Evolutionary conservation across 2,329 filamentous ascomycete species (phyloP).

Genomic region (Rhinocladiella similis): DNA sequence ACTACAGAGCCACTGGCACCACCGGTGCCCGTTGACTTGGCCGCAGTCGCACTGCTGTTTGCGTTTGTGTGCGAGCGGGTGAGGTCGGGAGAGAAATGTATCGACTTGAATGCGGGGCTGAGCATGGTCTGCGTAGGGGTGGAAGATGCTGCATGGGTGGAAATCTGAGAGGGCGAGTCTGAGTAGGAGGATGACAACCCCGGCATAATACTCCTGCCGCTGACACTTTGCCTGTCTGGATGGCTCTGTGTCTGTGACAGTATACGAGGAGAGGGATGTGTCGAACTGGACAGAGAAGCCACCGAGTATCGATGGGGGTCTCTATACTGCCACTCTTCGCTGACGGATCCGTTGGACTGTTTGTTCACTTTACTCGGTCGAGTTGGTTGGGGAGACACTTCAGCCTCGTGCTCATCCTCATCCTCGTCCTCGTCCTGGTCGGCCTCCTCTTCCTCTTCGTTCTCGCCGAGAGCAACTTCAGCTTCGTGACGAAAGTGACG

Average conservation of each 20-base stretch:
- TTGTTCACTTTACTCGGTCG: constrained; percentile 5
- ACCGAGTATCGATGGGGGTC: constrained; percentile 20
- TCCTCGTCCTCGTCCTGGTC: constrained; percentile 2
- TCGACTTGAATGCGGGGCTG: constrained; percentile 29
- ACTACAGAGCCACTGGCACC: too few relatives aligned
- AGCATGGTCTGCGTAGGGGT: constrained; percentile 25
- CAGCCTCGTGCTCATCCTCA: constrained; percentile 6
- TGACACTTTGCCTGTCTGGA: constrained; percentile 14
- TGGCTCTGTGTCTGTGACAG: constrained; percentile 11
- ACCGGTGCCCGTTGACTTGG: constrained; percentile 4
- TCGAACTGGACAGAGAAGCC: constrained; percentile 17
- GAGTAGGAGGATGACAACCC: constrained; percentile 34
- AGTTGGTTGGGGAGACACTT: constrained; percentile 1
- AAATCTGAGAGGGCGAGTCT: constrained; percentile 37
- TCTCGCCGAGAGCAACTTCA: constrained; percentile 3
- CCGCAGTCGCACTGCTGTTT: constrained; percentile 4
- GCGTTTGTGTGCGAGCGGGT: constrained; percentile 16
- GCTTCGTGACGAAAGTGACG: background rate
- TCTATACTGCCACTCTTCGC: constrained; percentile 19
- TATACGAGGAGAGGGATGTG: constrained; percentile 20
- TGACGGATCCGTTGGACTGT: background rate
- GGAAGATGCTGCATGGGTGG: constrained; percentile 31
- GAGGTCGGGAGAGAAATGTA: constrained; percentile 25
- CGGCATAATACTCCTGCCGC: constrained; percentile 8
- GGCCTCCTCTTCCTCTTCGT: constrained; percentile 6